phyloP scores from a whole-genome alignment of 208 protist genomes.

The Novymonas esmeraldas region DNA sequence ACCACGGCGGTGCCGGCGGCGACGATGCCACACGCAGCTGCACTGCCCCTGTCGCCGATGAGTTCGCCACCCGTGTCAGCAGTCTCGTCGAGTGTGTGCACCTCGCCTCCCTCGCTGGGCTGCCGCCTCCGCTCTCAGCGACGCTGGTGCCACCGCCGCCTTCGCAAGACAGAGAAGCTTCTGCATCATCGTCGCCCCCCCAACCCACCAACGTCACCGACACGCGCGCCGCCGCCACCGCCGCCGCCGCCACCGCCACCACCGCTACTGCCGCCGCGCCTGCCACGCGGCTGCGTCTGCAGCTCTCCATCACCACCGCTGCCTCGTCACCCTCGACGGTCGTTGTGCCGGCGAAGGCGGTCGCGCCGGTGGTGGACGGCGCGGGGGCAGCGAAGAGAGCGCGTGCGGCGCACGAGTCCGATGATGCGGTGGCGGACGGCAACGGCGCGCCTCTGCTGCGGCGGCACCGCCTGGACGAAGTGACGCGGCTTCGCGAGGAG shows the following conservation, averaged over 20 bases:
- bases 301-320: too few species aligned
- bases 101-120: constrained; percentile 15
- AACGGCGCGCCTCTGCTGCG: not conserved
- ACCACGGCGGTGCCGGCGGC: not conserved
- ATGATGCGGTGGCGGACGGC: not conserved
- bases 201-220: not conserved
- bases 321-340: too few species aligned
- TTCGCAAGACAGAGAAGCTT: not conserved
- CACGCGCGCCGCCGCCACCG: not conserved
- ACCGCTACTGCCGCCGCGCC: not conserved
- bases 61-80: constrained; percentile 12
- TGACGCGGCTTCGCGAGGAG: too few species aligned
- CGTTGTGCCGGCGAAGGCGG: too few species aligned
- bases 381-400: constrained; percentile 1
- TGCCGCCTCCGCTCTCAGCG: constrained; percentile 25
- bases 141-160: constrained; percentile 1
- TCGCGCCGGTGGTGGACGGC: not conserved
- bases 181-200: not conserved
- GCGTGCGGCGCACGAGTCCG: not conserved
- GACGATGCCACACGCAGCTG: too few species aligned
- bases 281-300: constrained; percentile 7
- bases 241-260: not conserved
- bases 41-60: constrained; percentile 4
- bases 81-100: constrained; percentile 22
- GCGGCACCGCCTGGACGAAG: not conserved